Conservation (phyloP, 2,329 filamentous ascomycete species). For the Talaromyces sp. region DNA sequence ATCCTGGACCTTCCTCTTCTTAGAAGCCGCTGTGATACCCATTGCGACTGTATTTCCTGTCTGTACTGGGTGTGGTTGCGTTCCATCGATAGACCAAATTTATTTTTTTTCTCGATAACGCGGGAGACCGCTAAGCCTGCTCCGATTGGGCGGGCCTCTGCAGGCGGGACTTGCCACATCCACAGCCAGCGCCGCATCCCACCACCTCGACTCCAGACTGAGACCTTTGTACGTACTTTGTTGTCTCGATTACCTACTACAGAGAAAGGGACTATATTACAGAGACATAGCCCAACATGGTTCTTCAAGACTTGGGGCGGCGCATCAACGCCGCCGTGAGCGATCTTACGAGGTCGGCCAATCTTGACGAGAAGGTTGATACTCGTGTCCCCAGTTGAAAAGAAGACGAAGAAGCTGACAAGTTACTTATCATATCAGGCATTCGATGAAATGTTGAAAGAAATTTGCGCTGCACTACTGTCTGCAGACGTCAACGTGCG, state of each 20-base stretch:
- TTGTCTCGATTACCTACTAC: not conserved
- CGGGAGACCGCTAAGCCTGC: constrained; percentile 10
- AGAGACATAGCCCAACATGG: constrained; percentile 56
- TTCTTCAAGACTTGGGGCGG: constrained; percentile 96
- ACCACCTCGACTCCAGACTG: not conserved
- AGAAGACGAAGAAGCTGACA: constrained; percentile 5
- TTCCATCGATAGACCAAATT: not conserved
- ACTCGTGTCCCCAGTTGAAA: not conserved
- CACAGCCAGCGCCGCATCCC: constrained; percentile 1
- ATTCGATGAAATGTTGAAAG: constrained; percentile 97
- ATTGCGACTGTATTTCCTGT: constrained; percentile 18
- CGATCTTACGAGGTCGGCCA: constrained; percentile 84
- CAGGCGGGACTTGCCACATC: constrained; percentile 10
- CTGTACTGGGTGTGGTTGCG: not conserved
- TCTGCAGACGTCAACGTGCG: constrained; percentile 97
- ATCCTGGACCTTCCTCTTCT: constrained; percentile 57
- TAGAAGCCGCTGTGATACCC: constrained; percentile 33
- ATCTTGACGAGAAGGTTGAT: constrained; percentile 87
- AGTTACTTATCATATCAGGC: constrained; percentile 49
- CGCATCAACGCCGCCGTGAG: constrained; percentile 96
- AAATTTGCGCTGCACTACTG: constrained; percentile 91
- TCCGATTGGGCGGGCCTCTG: constrained; percentile 26
- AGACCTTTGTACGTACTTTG: constrained; percentile 14
- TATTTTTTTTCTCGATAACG: constrained; percentile 16
- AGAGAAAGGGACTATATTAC: not conserved